Percentiles rank a stretch among this genome's conserved stretches.
phyloP scores from a whole-genome alignment of 176 grass and related monocot species.

The Puccinellia tenuiflora region DNA sequence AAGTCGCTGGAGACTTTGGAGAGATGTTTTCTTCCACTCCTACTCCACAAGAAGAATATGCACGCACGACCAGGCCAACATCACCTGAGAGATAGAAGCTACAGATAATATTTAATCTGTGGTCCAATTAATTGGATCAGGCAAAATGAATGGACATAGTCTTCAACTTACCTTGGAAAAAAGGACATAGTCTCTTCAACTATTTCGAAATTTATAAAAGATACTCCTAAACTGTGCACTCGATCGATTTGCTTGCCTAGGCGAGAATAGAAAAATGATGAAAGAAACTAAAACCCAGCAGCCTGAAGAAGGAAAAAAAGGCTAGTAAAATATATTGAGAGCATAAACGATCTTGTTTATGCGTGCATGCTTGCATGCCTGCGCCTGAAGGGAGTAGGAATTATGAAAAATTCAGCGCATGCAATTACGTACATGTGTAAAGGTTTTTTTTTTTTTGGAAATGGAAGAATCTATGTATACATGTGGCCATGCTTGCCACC shows the following conservation, averaged over 20 bases:
- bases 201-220: background rate
- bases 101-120: background rate
- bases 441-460: no score
- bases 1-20: slow-evolving; percentile 27
- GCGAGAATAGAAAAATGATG: background rate
- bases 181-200: background rate
- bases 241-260: background rate
- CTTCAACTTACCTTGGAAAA: no score
- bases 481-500: no score
- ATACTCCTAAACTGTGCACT: background rate
- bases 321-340: no score
- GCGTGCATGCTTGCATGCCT: no score
- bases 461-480: no score
- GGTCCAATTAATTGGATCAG: background rate
- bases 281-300: no score
- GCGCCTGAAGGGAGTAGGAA: no score
- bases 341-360: no score
- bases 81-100: background rate
- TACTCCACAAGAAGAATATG: slow-evolving; percentile 21
- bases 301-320: no score
- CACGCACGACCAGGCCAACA: background rate
- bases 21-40: slow-evolving; percentile 16
- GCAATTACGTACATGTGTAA: no score
- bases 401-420: no score
- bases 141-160: background rate